phyloP scores from a whole-genome alignment of 768 basidiomycete species.

The Dioszegia hungarica region DNA sequence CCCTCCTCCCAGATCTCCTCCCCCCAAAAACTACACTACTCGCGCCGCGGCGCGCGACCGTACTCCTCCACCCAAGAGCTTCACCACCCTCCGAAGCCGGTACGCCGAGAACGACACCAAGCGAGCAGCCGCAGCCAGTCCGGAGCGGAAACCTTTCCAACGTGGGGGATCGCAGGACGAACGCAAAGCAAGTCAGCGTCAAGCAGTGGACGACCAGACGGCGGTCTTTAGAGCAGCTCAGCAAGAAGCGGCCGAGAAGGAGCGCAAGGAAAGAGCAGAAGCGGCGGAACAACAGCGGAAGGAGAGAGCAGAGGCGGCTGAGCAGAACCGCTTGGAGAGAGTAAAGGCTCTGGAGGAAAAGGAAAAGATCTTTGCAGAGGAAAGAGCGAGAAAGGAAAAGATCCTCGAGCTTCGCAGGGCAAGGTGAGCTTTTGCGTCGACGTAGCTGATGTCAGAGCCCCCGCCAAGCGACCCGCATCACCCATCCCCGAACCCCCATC shows the following conservation, averaged over 20 bases:
- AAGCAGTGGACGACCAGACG: background rate
- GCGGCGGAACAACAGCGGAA: too few relatives aligned
- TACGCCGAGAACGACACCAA: too few relatives aligned
- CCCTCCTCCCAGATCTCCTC: background rate
- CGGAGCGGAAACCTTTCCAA: too few relatives aligned
- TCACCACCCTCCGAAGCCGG: background rate
- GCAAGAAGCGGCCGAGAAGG: background rate
- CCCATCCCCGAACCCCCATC: background rate
- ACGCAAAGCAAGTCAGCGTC: too few relatives aligned
- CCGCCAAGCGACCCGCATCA: background rate
- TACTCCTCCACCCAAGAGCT: background rate
- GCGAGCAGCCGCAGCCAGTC: background rate
- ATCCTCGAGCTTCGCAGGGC: background rate
- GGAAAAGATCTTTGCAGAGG: background rate
- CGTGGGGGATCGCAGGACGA: background rate
- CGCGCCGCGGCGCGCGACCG: background rate
- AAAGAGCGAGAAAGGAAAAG: slow-evolving; percentile 1
- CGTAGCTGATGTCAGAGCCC: background rate
- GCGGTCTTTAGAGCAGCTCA: background rate
- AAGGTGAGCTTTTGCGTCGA: background rate
- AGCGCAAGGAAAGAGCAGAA: background rate
- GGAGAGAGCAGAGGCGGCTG: too few relatives aligned
- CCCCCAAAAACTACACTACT: background rate
- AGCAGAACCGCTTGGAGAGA: too few relatives aligned
- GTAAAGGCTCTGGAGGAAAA: background rate